phyloP scores from a whole-genome alignment of 2,329 filamentous ascomycete genomes.

The Pseudogymnoascus sp. region DNA sequence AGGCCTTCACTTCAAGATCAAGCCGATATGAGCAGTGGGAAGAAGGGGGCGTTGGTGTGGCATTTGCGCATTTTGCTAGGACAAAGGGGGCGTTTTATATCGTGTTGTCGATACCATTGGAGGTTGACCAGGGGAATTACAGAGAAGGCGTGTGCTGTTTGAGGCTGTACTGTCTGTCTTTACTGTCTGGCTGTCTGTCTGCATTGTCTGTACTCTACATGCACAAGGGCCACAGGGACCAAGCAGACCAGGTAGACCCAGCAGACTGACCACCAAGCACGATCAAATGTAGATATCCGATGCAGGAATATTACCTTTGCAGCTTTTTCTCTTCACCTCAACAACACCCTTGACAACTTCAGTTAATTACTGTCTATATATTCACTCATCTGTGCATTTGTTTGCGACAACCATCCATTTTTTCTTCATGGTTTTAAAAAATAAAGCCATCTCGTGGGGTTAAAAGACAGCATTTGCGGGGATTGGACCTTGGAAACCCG shows the following conservation, averaged over 20 bases:
- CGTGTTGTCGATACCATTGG: slow-evolving; percentile 7
- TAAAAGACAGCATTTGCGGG: background rate
- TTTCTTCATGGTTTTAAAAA: background rate
- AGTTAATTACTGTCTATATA: background rate
- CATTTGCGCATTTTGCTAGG: slow-evolving; percentile 8
- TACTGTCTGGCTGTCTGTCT: background rate
- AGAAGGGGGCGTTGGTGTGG: background rate
- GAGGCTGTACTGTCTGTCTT: slow-evolving; percentile 1
- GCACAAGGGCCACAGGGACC: background rate
- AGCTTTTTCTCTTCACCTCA: background rate
- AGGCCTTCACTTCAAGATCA: slow-evolving; percentile 94
- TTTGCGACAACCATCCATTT: background rate
- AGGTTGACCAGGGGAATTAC: slow-evolving; percentile 5
- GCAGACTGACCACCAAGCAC: background rate
- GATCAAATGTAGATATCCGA: slow-evolving; percentile 2
- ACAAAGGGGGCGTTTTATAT: slow-evolving; percentile 8
- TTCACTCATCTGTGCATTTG: background rate
- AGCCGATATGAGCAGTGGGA: slow-evolving; percentile 52
- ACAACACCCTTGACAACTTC: background rate
- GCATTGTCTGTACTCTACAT: no score
- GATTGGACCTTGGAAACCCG: background rate
- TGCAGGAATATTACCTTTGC: background rate
- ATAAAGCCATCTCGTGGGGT: background rate
- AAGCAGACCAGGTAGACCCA: slow-evolving; percentile 16
- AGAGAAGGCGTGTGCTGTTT: background rate